Conservation (phyloP, 1,139 yeast genomes). For the Sugiyamaella xylanicola region DNA sequence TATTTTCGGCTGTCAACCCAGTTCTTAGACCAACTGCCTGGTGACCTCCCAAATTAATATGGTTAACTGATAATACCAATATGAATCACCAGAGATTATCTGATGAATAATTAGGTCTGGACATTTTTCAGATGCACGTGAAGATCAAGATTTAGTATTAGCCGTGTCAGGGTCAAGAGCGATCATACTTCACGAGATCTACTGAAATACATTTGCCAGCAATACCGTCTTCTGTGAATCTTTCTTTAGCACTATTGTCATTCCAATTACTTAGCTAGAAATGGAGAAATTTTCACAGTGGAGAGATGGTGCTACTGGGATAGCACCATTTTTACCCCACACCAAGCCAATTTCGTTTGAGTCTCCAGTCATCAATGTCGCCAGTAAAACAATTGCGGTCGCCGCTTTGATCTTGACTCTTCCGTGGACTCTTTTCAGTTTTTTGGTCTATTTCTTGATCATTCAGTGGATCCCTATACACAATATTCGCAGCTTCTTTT, state of each 20-base stretch:
- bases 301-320: slow-evolving; percentile 48
- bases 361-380: slow-evolving; percentile 10
- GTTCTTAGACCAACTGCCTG: too few species aligned
- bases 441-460: slow-evolving; percentile 26
- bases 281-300: slow-evolving; percentile 48
- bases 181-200: too few species aligned
- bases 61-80: too few species aligned
- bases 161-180: neutral
- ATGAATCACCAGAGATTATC: too few species aligned
- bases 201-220: too few species aligned
- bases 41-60: neutral
- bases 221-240: too few species aligned
- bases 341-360: slow-evolving; percentile 24
- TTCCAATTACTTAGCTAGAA: too few species aligned
- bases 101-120: too few species aligned
- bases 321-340: slow-evolving; percentile 45
- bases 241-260: too few species aligned
- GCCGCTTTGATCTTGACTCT: slow-evolving; percentile 31
- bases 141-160: neutral
- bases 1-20: too few species aligned
- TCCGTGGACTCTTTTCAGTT: slow-evolving; percentile 30
- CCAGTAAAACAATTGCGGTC: slow-evolving; percentile 15
- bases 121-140: too few species aligned
- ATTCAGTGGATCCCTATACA: slow-evolving; percentile 26
- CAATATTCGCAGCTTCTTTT: slow-evolving; percentile 17